Evolutionary conservation across 345 rosid genomes (phyloP).

Genomic region (Melaleuca quinquenervia): DNA sequence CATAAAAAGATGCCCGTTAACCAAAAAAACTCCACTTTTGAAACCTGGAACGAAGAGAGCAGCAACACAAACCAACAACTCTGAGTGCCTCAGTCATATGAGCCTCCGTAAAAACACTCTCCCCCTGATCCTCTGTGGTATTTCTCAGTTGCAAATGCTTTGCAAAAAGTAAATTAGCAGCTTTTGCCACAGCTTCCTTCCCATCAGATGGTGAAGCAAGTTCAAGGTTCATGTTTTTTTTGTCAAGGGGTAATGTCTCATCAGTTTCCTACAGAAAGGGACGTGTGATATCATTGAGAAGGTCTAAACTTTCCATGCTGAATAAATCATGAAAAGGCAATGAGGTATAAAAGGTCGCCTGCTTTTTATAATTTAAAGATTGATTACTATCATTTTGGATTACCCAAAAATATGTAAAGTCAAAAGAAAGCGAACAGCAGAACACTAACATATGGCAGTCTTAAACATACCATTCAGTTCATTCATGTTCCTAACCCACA

Average conservation of each 20-base stretch:
- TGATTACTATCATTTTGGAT: neutral
- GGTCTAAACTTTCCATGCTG: neutral
- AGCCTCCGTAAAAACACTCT: conserved; percentile 52
- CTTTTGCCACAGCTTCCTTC: conserved; percentile 77
- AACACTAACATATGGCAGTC: neutral
- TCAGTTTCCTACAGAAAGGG: conserved; percentile 27
- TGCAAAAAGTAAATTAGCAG: conserved; percentile 64
- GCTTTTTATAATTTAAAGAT: neutral
- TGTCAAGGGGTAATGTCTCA: conserved; percentile 10
- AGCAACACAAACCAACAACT: conserved; percentile 48
- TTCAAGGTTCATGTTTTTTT: conserved; percentile 38
- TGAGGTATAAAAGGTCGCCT: neutral
- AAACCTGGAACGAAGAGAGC: neutral
- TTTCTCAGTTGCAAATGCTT: conserved; percentile 28
- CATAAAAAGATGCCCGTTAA: neutral
- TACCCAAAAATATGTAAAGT: neutral
- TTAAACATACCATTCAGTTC: neutral
- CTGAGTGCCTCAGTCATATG: conserved; percentile 51
- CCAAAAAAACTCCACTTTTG: neutral
- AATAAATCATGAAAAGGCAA: neutral
- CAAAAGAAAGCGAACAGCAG: neutral
- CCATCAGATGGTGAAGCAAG: conserved; percentile 66
- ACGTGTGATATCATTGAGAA: neutral
- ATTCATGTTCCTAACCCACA: neutral
- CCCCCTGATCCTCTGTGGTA: conserved; percentile 25